Conservation (phyloP, 2,329 filamentous ascomycete genomes). For the Apiospora pterosperma region DNA sequence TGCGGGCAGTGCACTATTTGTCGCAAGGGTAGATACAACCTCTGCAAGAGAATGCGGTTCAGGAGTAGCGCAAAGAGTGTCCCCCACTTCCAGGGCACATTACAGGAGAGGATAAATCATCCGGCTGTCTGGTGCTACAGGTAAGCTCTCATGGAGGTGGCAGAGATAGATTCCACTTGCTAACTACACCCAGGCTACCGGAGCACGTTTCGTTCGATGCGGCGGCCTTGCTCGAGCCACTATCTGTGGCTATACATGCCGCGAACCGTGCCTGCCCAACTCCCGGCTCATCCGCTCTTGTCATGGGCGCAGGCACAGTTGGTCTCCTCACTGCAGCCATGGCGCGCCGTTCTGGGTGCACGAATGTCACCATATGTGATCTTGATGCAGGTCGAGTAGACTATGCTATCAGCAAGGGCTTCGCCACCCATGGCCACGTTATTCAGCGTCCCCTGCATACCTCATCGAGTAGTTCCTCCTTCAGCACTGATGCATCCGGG, state of each 20-base stretch:
- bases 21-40: slow-evolving; percentile 54
- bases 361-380: slow-evolving; percentile 57
- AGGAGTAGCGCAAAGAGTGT: slow-evolving; percentile 59
- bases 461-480: slow-evolving; percentile 41
- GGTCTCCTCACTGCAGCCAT: slow-evolving; percentile 62
- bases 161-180: background rate
- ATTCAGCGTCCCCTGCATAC: slow-evolving; percentile 42
- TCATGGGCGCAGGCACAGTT: slow-evolving; percentile 63
- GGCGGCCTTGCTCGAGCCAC: slow-evolving; percentile 58
- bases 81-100: slow-evolving; percentile 61
- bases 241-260: slow-evolving; percentile 60
- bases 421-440: slow-evolving; percentile 57
- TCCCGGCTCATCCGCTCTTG: slow-evolving; percentile 54
- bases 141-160: slow-evolving; percentile 31
- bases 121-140: slow-evolving; percentile 61
- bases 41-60: slow-evolving; percentile 60
- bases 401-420: slow-evolving; percentile 56
- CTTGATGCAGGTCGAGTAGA: slow-evolving; percentile 56
- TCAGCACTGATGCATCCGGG: slow-evolving; percentile 37
- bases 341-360: slow-evolving; percentile 58
- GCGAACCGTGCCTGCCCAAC: slow-evolving; percentile 51
- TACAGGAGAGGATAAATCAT: slow-evolving; percentile 62
- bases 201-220: slow-evolving; percentile 55
- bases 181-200: slow-evolving; percentile 44
- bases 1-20: slow-evolving; percentile 37